phyloP scores from a whole-genome alignment of 176 grass and related monocot genomes.

The Tillandsia fasciculata region DNA sequence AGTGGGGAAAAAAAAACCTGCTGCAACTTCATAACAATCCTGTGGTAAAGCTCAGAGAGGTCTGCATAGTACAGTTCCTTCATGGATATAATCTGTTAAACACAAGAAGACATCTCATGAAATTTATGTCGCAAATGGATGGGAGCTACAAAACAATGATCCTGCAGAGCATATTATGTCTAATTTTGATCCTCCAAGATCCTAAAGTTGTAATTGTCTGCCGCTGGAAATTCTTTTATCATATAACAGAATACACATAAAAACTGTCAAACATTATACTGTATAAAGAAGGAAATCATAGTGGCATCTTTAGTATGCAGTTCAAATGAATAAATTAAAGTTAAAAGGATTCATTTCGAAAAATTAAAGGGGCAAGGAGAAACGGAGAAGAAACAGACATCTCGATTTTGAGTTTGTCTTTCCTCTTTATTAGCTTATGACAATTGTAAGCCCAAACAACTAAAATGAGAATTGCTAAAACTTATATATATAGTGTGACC shows the following conservation, averaged over 20 bases:
- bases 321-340: too few species aligned
- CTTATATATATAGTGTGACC: background rate
- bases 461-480: background rate
- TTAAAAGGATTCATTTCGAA: too few species aligned
- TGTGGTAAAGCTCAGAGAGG: slow-evolving; percentile 53
- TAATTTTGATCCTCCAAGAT: background rate
- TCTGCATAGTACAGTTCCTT: slow-evolving; percentile 63
- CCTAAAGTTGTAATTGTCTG: too few species aligned
- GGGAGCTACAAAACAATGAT: background rate
- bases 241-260: too few species aligned
- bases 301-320: too few species aligned
- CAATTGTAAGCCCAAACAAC: background rate
- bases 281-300: too few species aligned
- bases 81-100: slow-evolving; percentile 54
- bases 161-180: background rate
- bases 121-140: slow-evolving; percentile 3
- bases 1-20: slow-evolving; percentile 19
- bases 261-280: too few species aligned
- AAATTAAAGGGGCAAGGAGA: too few species aligned
- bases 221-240: too few species aligned
- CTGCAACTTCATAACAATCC: slow-evolving; percentile 54
- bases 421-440: too few species aligned
- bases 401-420: too few species aligned
- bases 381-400: too few species aligned
- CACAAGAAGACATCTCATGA: slow-evolving; percentile 6